Base-by-base conservation (phyloP, 2,329 filamentous ascomycete genomes). In the Cladosporium colombiae region DNA sequence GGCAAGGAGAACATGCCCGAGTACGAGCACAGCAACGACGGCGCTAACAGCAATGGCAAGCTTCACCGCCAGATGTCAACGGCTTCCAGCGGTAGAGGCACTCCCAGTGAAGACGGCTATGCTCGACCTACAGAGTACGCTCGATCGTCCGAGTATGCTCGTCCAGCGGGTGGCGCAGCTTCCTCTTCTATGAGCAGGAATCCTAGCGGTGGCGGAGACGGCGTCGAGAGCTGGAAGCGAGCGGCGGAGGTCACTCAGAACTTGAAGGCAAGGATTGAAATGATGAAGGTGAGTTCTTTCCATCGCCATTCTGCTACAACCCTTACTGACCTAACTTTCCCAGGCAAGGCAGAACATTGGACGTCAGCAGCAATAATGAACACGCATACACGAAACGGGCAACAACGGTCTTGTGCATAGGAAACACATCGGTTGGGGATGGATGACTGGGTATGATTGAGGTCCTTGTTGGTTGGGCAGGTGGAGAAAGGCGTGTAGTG, bases 231-330 rank as follows among this genome's bases (percentile, higher is more conserved):
- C 77, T 99, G 95, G 95, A 96, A 93, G 81, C 85, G 95, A 71
- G 95, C 95, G 21, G 95, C 95, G 2, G 95, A 99, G 81, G 95
- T 99, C 66, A 99, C 95, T 64, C 97, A 93, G 79, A 95, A 97
- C 78, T 79, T 99, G 74, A 99, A 98, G 82, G 93, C 94, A 62
- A 88, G 95, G 77, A 99, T 99, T 78, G 95, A 98, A 82, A 91
- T 95, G 83, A 99, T 99, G 95, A 99, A 98, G 85, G 87, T 85
- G 73, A 69, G 81, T 75, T 67, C 8, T 33, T 2, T 13, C 18
- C 52, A 53, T n/a, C 18, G 11, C 27, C 27, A n/a, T 16, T n/a
- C 6, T 52, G 8, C 21, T 10, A 16, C 16, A 5, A 10, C 6
- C 16, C 6, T 53, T 14, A 33, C 52, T 55, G 14, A 55, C 27